Percentiles rank a stretch among this genome's conserved stretches.
Evolutionary conservation across 176 grass and related monocot genomes (phyloP).

Genomic region (Musa acuminata): DNA sequence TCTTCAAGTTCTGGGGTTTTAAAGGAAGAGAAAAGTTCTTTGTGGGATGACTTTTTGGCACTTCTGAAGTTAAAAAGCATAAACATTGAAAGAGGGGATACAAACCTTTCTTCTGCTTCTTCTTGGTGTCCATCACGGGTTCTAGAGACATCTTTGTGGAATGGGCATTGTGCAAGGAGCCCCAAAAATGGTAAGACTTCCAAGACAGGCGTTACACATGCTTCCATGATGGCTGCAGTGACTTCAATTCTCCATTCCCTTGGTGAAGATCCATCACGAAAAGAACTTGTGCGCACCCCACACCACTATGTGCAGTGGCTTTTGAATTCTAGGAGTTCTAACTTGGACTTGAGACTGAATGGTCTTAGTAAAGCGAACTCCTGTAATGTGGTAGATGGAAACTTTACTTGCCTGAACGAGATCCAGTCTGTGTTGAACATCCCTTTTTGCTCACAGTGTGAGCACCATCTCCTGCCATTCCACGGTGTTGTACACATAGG

Average conservation of each 20-base stretch:
- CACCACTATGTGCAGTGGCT: slow-evolving; percentile 80
- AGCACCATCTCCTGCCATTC: slow-evolving; percentile 94
- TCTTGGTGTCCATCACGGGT: slow-evolving; percentile 71
- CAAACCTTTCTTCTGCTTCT: slow-evolving; percentile 17
- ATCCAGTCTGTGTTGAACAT: slow-evolving; percentile 50
- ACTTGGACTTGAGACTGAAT: slow-evolving; percentile 44
- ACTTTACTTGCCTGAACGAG: slow-evolving; percentile 21
- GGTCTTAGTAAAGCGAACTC: slow-evolving; percentile 18
- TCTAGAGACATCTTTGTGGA: slow-evolving; percentile 30
- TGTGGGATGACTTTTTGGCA: slow-evolving; percentile 68
- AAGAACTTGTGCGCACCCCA: slow-evolving; percentile 70
- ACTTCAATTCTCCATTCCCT: slow-evolving; percentile 50
- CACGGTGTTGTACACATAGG: slow-evolving; percentile 88
- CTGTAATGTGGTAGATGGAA: slow-evolving; percentile 18
- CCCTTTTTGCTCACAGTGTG: slow-evolving; percentile 89
- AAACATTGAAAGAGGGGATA: slow-evolving; percentile 32
- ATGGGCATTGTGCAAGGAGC: slow-evolving; percentile 32
- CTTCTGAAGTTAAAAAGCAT: slow-evolving; percentile 64
- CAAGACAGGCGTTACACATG: slow-evolving; percentile 14
- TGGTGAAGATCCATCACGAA: slow-evolving; percentile 78
- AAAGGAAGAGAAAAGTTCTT: slow-evolving; percentile 45
- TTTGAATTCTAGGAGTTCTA: slow-evolving; percentile 63
- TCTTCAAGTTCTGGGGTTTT: slow-evolving; percentile 65
- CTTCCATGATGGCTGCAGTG: slow-evolving; percentile 78
- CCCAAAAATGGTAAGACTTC: slow-evolving; percentile 23